phyloP scores from a whole-genome alignment of 805 yeast genomes.

The Pichia pseudocactophila region DNA sequence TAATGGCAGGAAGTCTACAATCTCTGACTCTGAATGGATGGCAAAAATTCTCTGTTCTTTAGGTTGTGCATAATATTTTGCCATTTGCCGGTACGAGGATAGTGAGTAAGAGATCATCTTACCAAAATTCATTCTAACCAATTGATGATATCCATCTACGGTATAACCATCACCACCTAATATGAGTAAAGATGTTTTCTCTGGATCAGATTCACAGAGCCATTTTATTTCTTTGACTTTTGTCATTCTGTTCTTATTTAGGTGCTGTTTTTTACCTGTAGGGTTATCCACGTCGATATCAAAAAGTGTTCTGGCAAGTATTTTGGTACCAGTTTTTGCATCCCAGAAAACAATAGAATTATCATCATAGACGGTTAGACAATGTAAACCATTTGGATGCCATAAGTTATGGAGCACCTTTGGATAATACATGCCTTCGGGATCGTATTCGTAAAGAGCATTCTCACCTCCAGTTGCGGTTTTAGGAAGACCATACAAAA shows the following conservation, averaged over 20 bases:
- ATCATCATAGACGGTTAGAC: slow-evolving; percentile 71
- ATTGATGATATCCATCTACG: slow-evolving; percentile 32
- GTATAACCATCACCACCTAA: slow-evolving; percentile 55
- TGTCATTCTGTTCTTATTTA: slow-evolving; percentile 23
- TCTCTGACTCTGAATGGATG: slow-evolving; percentile 36
- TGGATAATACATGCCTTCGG: slow-evolving; percentile 23
- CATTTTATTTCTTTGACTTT: slow-evolving; percentile 53
- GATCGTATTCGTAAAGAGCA: slow-evolving; percentile 21
- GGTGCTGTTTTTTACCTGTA: slow-evolving; percentile 18
- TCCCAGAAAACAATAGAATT: slow-evolving; percentile 93
- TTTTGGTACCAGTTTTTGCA: slow-evolving; percentile 59
- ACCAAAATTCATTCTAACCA: slow-evolving; percentile 67
- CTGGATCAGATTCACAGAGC: slow-evolving; percentile 77
- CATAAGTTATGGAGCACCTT: slow-evolving; percentile 46
- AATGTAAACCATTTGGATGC: slow-evolving; percentile 90
- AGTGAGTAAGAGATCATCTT: slow-evolving; percentile 68
- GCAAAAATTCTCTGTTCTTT: slow-evolving; percentile 49
- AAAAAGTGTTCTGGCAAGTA: slow-evolving; percentile 65
- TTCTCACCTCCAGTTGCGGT: slow-evolving; percentile 68
- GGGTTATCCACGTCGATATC: slow-evolving; percentile 59
- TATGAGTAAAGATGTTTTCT: slow-evolving; percentile 62
- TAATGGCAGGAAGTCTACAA: slow-evolving; percentile 43
- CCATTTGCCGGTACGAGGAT: slow-evolving; percentile 79
- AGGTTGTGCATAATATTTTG: slow-evolving; percentile 59
- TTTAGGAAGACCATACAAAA: slow-evolving; percentile 54